Base-by-base conservation (phyloP, 306 rosid genomes). In the Cicer pinnatifidum region DNA sequence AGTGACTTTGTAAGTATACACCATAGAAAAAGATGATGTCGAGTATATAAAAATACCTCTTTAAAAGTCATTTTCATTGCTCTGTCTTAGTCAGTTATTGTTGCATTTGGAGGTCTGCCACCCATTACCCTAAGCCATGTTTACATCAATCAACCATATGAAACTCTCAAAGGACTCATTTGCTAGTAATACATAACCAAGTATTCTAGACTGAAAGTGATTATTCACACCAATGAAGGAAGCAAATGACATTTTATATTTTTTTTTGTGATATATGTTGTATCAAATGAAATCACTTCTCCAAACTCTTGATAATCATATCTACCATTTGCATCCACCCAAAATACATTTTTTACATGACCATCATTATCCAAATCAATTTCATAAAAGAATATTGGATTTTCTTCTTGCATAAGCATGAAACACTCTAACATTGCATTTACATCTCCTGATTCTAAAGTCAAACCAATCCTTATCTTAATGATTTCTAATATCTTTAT, bases 201-300 rank as follows among this genome's bases (percentile, higher is more conserved):
- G 12, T 0, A 39, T 1, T n/a, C 67, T 15, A 40, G 37, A 64
- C 4, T 40, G 8, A 41, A 64, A 41, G 9, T 64, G 69, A 64
- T 41, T 64, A 10, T 15, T 41, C 15, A 40, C 37, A 64, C 13
- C 13, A 40, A 16, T 41, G 1, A 64, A 64, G 1, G 15, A 9
- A 64, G 51, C 37, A 64, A 41, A 64, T 40, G 69, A 3, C 37
- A 63, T 50, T 63, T 63, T 63, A 8, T 15, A 41, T 23, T 41
- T 64, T 41, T 64, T 5, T 41, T 64, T 9, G 69, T 20, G 23
- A 20, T 20, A 20, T 20, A 20, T 20, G 23, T 20, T 40, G 70
- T 16, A 39, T 39, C 69, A 38, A 63, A 39, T n/a, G 33, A 63
- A 7, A 62, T 39, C 8, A 62, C 69, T 15, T 62, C 50, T 38